Conservation (phyloP, 2,329 filamentous ascomycete species). For the Ophiostoma sp. region DNA sequence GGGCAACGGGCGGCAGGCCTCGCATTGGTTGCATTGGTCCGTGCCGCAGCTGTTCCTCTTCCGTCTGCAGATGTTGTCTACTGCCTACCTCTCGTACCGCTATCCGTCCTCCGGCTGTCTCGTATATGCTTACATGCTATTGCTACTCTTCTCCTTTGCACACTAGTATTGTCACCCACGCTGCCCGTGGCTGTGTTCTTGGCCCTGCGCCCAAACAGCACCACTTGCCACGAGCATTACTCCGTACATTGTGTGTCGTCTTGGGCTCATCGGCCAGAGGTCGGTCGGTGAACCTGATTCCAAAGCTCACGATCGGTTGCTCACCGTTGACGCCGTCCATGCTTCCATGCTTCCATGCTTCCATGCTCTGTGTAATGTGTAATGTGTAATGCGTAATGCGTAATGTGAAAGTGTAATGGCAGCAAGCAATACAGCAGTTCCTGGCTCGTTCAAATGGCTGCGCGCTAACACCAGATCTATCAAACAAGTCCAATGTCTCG, state of each 20-base stretch:
- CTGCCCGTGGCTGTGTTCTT: slow-evolving; percentile 18
- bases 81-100: too few relatives aligned
- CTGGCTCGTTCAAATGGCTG: too few relatives aligned
- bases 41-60: too few relatives aligned
- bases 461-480: too few relatives aligned
- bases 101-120: not conserved
- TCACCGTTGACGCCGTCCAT: not conserved
- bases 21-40: not conserved
- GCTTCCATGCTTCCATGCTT: not conserved
- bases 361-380: too few relatives aligned
- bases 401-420: too few relatives aligned
- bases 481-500: too few relatives aligned
- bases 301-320: not conserved
- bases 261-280: not conserved
- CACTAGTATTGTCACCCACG: not conserved
- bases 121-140: not conserved
- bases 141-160: not conserved
- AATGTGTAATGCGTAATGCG: too few relatives aligned
- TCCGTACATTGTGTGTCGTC: not conserved
- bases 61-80: too few relatives aligned
- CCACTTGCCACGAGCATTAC: not conserved
- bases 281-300: not conserved
- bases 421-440: too few relatives aligned
- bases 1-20: not conserved
- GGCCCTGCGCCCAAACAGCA: slow-evolving; percentile 5